A percentile compares a stretch with the other conserved stretches of the same genome.
Conservation (phyloP, 345 rosid species). For the Populus simonii region DNA sequence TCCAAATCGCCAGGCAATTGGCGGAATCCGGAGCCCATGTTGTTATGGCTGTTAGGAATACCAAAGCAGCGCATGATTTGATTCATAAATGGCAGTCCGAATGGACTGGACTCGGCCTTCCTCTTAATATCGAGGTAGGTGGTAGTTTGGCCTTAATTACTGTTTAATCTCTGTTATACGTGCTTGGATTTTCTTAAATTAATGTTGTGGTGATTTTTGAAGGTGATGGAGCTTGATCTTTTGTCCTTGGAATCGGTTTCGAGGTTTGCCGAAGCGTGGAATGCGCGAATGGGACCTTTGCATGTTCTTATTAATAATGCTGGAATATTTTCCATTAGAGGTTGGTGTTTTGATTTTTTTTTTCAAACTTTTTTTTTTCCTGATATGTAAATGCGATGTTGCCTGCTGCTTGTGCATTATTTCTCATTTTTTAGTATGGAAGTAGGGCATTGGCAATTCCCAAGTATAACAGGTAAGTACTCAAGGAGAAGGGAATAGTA, state of each 20-base stretch:
- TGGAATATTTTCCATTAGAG: slow-evolving; percentile 93
- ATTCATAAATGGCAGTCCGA: slow-evolving; percentile 80
- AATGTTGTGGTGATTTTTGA: not conserved
- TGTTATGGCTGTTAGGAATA: slow-evolving; percentile 92
- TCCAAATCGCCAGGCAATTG: slow-evolving; percentile 85
- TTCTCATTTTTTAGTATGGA: not conserved
- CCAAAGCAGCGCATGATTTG: slow-evolving; percentile 65
- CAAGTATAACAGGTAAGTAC: too few species aligned
- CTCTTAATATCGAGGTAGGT: slow-evolving; percentile 70
- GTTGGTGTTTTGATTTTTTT: slow-evolving; percentile 31
- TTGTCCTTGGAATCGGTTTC: slow-evolving; percentile 82
- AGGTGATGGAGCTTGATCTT: slow-evolving; percentile 96
- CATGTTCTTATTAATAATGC: slow-evolving; percentile 91
- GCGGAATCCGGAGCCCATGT: slow-evolving; percentile 97
- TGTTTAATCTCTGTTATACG: not conserved
- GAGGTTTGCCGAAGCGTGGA: slow-evolving; percentile 67
- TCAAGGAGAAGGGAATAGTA: not conserved
- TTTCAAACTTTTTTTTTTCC: not conserved
- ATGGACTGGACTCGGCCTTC: slow-evolving; percentile 65
- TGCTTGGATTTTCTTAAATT: not conserved
- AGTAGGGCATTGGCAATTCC: not conserved
- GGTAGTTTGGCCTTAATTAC: too few species aligned
- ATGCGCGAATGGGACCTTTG: slow-evolving; percentile 58
- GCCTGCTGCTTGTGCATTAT: not conserved
- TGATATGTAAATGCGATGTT: not conserved